phyloP scores from a whole-genome alignment of 192 early-diverging fungal genomes.

The Paraglomus brasilianum region DNA sequence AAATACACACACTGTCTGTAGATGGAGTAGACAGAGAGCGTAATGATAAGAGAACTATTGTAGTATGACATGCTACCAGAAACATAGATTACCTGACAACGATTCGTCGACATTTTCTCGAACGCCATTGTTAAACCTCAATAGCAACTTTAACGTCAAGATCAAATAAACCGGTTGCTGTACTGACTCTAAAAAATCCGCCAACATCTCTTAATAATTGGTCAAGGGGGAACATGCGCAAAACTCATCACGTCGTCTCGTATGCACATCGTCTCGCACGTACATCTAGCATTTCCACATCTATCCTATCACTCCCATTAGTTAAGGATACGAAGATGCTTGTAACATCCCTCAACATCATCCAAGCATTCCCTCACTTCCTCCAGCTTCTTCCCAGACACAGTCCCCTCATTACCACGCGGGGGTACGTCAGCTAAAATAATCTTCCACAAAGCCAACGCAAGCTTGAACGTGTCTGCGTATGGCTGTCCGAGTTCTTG shows the following conservation, averaged over 20 bases:
- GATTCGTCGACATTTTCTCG: conserved; percentile 30
- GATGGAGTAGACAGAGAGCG: not conserved
- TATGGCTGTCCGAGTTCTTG: conserved; percentile 38
- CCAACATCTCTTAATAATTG: conserved; percentile 42
- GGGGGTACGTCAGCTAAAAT: conserved; percentile 47
- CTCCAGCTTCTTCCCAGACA: conserved; percentile 30
- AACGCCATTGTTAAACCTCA: conserved; percentile 56
- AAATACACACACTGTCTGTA: conserved; percentile 49
- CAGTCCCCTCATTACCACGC: conserved; percentile 9
- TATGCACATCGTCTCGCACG: no score
- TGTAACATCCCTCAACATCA: conserved; percentile 51
- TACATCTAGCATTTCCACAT: not conserved
- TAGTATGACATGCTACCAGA: not conserved
- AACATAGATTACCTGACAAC: conserved; percentile 36
- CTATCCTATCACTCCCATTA: not conserved
- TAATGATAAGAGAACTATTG: not conserved
- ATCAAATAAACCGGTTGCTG: conserved; percentile 58
- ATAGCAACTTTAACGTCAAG: conserved; percentile 51
- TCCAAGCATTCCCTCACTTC: conserved; percentile 39
- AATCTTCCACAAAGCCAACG: conserved; percentile 60
- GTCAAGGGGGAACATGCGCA: no score
- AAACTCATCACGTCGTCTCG: no score
- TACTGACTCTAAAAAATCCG: conserved; percentile 60
- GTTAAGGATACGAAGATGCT: conserved; percentile 47
- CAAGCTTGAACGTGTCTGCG: conserved; percentile 47